Evolutionary conservation across 345 rosid species (phyloP).

Genomic region (Acer campestre): DNA sequence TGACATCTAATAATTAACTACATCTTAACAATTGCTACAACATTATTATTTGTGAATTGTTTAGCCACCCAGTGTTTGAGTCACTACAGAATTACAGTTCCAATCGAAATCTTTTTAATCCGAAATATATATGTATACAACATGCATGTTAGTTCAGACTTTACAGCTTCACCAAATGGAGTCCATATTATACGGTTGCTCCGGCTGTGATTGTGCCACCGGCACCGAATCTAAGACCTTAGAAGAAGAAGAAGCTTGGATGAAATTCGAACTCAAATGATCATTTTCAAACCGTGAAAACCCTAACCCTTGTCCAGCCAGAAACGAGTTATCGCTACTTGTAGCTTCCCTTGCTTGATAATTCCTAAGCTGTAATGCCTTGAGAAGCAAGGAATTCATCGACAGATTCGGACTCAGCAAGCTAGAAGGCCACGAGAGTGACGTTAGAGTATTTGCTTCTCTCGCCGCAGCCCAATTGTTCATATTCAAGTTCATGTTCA

Average conservation of each 20-base stretch:
- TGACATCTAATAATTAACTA: background rate
- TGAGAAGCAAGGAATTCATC: constrained; percentile 78
- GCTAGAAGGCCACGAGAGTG: constrained; percentile 61
- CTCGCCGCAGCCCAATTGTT: constrained; percentile 38
- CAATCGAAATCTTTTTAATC: too few species aligned
- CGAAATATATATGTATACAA: constrained; percentile 14
- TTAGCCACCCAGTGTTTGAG: background rate
- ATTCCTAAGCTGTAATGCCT: constrained; percentile 77
- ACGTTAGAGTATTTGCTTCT: constrained; percentile 26
- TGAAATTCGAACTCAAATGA: constrained; percentile 32
- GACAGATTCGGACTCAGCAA: constrained; percentile 64
- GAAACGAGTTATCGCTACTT: constrained; percentile 37
- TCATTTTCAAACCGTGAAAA: constrained; percentile 34
- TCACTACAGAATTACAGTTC: too few species aligned
- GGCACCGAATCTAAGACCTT: constrained; percentile 39
- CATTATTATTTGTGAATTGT: constrained; percentile 1
- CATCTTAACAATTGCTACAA: background rate
- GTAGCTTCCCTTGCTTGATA: constrained; percentile 55
- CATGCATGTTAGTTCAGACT: constrained; percentile 28
- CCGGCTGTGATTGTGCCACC: constrained; percentile 52
- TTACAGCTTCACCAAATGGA: constrained; percentile 62
- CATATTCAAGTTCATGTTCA: constrained; percentile 35
- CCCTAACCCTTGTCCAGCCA: constrained; percentile 37
- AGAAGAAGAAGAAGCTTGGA: constrained; percentile 66
- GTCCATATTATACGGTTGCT: constrained; percentile 85